phyloP scores from a whole-genome alignment of 1,284 basidiomycete species.

The Malassezia obtusa region DNA sequence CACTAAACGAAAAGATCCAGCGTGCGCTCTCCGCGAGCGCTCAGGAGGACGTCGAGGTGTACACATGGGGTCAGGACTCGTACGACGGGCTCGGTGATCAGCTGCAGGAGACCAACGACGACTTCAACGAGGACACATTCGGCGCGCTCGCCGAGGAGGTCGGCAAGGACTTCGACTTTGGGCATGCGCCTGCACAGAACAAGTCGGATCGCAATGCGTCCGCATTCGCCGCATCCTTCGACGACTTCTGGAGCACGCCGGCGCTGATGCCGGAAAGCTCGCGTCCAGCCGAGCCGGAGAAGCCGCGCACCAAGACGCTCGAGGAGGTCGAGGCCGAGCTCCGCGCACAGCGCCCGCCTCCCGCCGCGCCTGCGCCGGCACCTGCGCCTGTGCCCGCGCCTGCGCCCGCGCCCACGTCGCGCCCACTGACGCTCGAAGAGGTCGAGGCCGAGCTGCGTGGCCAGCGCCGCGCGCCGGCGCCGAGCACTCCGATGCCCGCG shows the following conservation, averaged over 20 bases:
- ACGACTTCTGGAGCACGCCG: constrained; percentile 45
- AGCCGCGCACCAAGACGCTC: constrained; percentile 34
- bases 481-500: not conserved
- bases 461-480: constrained; percentile 7
- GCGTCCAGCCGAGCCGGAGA: constrained; percentile 16
- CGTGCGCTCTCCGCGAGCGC: constrained; percentile 54
- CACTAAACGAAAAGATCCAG: constrained; percentile 48
- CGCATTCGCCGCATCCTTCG: constrained; percentile 41
- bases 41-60: constrained; percentile 66
- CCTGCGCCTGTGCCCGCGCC: constrained; percentile 13
- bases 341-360: constrained; percentile 9
- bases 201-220: constrained; percentile 22
- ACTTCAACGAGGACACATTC: constrained; percentile 72
- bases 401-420: constrained; percentile 12
- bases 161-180: constrained; percentile 83
- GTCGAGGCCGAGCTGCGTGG: constrained; percentile 70
- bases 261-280: constrained; percentile 21
- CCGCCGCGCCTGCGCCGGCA: not conserved
- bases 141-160: constrained; percentile 52
- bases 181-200: constrained; percentile 23
- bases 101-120: constrained; percentile 59
- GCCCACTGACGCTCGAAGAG: constrained; percentile 73
- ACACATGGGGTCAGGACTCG: constrained; percentile 77
- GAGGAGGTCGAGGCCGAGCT: constrained; percentile 50
- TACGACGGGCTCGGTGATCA: constrained; percentile 81